Evolutionary conservation across 805 yeast species (phyloP), one percentile per base, ranked within the genome.

Genomic region (Starmerella tilneyi): DNA sequence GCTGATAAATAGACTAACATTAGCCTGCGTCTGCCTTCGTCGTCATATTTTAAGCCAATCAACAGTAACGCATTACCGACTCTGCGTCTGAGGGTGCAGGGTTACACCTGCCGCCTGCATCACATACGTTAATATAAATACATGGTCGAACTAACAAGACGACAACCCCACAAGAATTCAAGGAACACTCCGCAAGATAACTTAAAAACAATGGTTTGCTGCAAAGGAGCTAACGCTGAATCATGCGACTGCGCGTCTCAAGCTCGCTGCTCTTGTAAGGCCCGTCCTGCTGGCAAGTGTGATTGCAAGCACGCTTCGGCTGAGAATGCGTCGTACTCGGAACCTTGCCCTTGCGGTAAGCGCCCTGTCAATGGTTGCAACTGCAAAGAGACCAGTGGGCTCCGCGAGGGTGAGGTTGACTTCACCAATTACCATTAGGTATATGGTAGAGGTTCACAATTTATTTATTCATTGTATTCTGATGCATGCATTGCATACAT

Each of bases 201-300:
- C n/a, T 17, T 27, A 7, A 15, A 2, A 7, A 43, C 30, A 56
- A 65, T 65, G 69, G 61, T 53, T 50, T 66, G 70, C 66, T 66
- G 70, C 64, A 59, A 61, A 56, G 59, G 59, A 22, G 51, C 56
- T 45, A 60, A 71, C 47, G 64, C 71, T 56, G 54, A 68, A 51
- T 62, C 63, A 50, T 76, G 81, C 61, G 70, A 73, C 56, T 76
- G 81, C 58, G 79, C 81, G 54, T 60, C 71, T 50, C 74, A 73
- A 52, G 78, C 81, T 52, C 74, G 75, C 52, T 76, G 81, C 64
- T 75, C 81, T 20, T 76, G 81, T 62, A 79, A 78, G 16, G 68
- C 72, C 45, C 69, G 69, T 51, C 76, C 81, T 29, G 81, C 81
- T 45, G 69, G 72, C 56, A 62, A 73, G 50, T 76, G 81, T 60